A percentile compares a stretch with the other conserved stretches of the same genome.
Conservation (phyloP, 2,329 filamentous ascomycete genomes). For the Nothophoma quercina region DNA sequence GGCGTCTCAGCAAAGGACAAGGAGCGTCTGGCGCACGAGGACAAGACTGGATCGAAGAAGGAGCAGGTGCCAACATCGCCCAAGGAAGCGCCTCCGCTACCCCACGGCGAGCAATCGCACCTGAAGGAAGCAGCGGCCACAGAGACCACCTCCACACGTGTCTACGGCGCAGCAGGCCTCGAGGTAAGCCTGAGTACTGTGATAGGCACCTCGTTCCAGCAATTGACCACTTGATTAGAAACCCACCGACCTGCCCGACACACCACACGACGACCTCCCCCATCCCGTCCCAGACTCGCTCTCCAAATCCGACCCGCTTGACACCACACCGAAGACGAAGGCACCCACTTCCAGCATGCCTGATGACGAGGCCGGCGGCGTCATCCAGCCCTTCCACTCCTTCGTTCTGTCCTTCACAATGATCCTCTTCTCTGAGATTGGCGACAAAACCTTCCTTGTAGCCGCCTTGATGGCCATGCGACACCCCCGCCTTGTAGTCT, state of each 20-base stretch:
- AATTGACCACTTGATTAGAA: slow-evolving; percentile 63
- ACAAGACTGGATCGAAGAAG: slow-evolving; percentile 68
- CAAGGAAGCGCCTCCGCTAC: slow-evolving; percentile 83
- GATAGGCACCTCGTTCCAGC: not conserved
- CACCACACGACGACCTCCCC: slow-evolving; percentile 73
- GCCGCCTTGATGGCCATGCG: slow-evolving; percentile 99
- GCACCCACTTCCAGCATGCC: slow-evolving; percentile 32
- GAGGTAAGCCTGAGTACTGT: slow-evolving; percentile 34
- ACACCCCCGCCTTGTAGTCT: slow-evolving; percentile 90
- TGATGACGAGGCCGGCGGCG: slow-evolving; percentile 61
- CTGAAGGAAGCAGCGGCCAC: slow-evolving; percentile 25
- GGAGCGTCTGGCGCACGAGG: slow-evolving; percentile 72
- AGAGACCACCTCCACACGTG: slow-evolving; percentile 24
- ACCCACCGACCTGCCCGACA: slow-evolving; percentile 80
- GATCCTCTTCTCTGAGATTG: slow-evolving; percentile 96
- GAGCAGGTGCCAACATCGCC: slow-evolving; percentile 83
- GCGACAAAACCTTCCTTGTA: slow-evolving; percentile 98
- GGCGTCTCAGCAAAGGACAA: slow-evolving; percentile 89
- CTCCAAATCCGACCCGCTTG: slow-evolving; percentile 67
- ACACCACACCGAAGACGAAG: slow-evolving; percentile 38
- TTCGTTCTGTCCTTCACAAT: slow-evolving; percentile 92
- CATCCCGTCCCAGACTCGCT: slow-evolving; percentile 71
- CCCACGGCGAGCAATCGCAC: slow-evolving; percentile 80
- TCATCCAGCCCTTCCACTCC: slow-evolving; percentile 85
- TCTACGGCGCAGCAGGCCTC: slow-evolving; percentile 48